Conservation (phyloP, 2,329 filamentous ascomycete species). For the Beauveria asiatica region DNA sequence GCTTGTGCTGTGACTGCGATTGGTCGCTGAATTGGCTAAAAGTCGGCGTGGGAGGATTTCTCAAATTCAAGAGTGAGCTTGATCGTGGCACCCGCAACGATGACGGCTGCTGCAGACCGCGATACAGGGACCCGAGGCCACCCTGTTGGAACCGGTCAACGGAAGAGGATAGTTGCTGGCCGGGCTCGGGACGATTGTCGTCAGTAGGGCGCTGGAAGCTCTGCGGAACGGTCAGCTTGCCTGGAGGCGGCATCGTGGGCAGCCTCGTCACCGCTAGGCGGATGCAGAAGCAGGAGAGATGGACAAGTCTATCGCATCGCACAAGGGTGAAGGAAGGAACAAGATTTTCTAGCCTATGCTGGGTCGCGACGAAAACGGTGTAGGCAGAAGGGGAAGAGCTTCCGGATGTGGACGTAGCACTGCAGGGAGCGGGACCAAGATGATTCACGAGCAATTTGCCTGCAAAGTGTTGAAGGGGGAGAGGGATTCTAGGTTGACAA, state of each 20-base stretch:
- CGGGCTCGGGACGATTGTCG: neutral
- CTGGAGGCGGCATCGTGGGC: constrained; percentile 3
- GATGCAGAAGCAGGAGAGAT: neutral
- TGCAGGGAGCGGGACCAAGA: neutral
- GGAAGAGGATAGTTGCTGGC: neutral
- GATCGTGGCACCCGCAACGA: neutral
- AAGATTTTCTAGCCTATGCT: neutral
- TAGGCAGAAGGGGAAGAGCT: neutral
- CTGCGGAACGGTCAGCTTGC: constrained; percentile 10
- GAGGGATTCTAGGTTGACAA: neutral
- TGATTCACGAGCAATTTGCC: neutral
- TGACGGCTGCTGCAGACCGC: constrained; percentile 4
- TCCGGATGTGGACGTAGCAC: neutral
- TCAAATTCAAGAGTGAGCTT: constrained; percentile 4
- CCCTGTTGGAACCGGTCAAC: constrained; percentile 3
- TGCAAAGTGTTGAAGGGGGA: neutral
- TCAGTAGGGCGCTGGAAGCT: neutral
- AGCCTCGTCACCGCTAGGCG: constrained; percentile 5
- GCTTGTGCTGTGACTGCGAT: constrained; percentile 1
- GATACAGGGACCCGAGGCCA: neutral
- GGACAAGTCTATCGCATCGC: constrained; percentile 1
- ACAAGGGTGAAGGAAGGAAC: neutral
- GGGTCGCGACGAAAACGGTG: neutral
- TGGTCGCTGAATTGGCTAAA: neutral
- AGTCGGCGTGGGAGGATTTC: constrained; percentile 2